phyloP scores from a whole-genome alignment of 768 basidiomycete genomes.

The Rhodotorula babjevae region DNA sequence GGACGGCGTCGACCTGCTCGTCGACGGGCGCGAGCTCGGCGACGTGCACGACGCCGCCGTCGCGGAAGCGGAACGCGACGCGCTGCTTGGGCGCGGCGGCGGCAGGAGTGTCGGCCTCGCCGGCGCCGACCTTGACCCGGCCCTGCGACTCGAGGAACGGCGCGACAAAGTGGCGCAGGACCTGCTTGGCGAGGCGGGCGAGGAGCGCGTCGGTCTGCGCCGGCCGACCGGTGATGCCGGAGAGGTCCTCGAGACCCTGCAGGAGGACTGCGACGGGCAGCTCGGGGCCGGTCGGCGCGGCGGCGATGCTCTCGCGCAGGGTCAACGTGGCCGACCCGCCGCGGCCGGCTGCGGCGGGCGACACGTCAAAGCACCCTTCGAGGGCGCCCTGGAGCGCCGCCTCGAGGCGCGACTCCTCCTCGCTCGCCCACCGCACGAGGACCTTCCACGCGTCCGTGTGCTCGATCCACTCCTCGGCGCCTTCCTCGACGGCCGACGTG shows the following conservation, averaged over 20 bases:
- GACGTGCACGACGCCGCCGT: neutral
- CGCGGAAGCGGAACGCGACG: neutral
- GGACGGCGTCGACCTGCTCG: conserved; percentile 4
- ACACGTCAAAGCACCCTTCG: conserved; percentile 28
- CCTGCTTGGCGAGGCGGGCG: conserved; percentile 22
- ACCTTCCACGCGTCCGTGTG: conserved; percentile 17
- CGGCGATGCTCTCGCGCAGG: neutral
- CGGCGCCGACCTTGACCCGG: neutral
- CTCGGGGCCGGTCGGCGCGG: conserved; percentile 8
- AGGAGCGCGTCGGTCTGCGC: conserved; percentile 9
- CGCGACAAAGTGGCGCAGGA: conserved; percentile 29
- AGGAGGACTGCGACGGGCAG: conserved; percentile 3
- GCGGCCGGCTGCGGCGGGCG: neutral
- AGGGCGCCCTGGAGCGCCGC: conserved; percentile 12
- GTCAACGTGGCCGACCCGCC: neutral
- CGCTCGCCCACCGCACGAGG: conserved; percentile 23
- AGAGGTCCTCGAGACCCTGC: conserved; percentile 17
- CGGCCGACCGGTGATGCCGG: conserved; percentile 1
- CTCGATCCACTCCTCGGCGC: conserved; percentile 31
- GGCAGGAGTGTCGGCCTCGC: neutral
- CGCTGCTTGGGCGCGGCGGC: neutral
- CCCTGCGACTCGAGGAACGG: conserved; percentile 32
- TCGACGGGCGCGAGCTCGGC: neutral
- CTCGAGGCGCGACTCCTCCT: conserved; percentile 29
- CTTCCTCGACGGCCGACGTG: conserved; percentile 13